phyloP scores from a whole-genome alignment of 805 yeast genomes.

The Myxozyma vanderwaltii region DNA sequence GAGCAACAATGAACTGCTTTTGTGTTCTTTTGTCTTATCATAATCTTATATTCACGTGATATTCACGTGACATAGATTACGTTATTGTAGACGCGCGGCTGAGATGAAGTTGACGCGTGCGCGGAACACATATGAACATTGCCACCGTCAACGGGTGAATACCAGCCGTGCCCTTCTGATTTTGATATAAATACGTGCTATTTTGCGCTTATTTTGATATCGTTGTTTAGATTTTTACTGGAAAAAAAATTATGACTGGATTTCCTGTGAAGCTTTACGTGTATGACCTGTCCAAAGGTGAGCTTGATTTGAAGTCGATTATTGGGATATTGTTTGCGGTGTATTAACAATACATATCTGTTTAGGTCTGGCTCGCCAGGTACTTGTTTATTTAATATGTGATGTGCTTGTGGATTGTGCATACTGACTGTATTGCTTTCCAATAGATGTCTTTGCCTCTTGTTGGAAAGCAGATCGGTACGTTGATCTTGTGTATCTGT shows the following conservation, averaged over 20 bases:
- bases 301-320: neutral
- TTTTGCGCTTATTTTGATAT: too few relatives aligned
- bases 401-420: neutral
- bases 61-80: neutral
- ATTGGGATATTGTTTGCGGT: neutral
- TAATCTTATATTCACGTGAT: neutral
- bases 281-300: conserved; percentile 57
- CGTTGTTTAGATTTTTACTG: too few relatives aligned
- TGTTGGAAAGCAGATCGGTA: conserved; percentile 48
- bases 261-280: conserved; percentile 56
- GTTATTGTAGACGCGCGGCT: neutral
- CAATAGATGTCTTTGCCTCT: conserved; percentile 48
- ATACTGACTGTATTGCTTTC: neutral
- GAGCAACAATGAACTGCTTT: too few relatives aligned
- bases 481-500: conserved; percentile 20
- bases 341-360: neutral
- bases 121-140: neutral
- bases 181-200: too few relatives aligned
- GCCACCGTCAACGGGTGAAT: neutral
- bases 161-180: too few relatives aligned
- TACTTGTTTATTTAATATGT: conserved; percentile 24
- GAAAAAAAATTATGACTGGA: neutral
- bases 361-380: conserved; percentile 56
- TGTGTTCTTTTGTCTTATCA: too few relatives aligned
- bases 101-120: neutral